Evolutionary conservation across 1,284 basidiomycete genomes (phyloP), one percentile per base, ranked within the genome.

Genomic region (Pseudozyma hubeiensis): DNA sequence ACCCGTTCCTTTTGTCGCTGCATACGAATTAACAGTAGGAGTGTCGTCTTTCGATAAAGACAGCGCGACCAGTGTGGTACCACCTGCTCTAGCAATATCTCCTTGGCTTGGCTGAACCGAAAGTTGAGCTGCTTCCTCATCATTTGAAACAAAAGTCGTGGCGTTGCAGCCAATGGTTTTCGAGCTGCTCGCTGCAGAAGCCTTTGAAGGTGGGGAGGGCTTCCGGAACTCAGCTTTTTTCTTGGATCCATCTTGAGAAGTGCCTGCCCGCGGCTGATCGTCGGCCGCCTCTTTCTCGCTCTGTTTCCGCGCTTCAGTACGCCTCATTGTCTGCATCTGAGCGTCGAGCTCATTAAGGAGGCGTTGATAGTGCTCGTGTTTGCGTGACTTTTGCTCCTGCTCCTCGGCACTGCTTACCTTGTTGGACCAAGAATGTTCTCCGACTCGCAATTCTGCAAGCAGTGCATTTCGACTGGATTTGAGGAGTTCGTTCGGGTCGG

Each of bases 311-410:
- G 46, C 43, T 9, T 69, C 47, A 48, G 52, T 44, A n/a, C 58
- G 52, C 60, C 63, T 63, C 47, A 54, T 54, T 7, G 59, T 53
- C 11, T 60, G 48, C 66, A 69, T 69, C 13, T 69, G 60, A 0
- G 52, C 47, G 13, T 69, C 49, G 13, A 69, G 56, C 33, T 63
- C 60, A 33, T 43, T 14, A 16, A 69, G 43, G 2, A 69, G 52
- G 0, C 61, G 55, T 45, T 63, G 60, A 14, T 69, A 69, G 33
- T 60, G 60, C 47, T 59, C 66, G n/a, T 63, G 56, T 41, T 51
- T 69, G 1, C 48, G 52, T 3, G 43, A 19, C 34, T 69, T 69
- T 41, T 48, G 47, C 34, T 63, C 59, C 41, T 49, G 55, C 33
- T 69, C 66, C 8, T 52, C 56, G 4, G 19, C 31, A 9, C 24